Evolutionary conservation across 768 basidiomycete species (phyloP).

Genomic region (Agaricus blazei): DNA sequence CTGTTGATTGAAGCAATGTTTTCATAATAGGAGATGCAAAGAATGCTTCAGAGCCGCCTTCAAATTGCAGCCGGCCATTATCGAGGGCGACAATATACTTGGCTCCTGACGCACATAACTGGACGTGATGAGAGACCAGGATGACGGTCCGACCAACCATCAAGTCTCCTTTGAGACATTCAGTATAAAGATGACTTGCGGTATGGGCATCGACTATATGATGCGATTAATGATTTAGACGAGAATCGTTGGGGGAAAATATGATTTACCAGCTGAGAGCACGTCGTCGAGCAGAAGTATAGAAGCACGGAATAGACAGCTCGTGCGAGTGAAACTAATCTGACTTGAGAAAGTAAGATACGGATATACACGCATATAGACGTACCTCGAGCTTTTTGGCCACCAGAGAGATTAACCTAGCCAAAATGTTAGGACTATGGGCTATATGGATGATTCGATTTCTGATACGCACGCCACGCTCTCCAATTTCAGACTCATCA

Average conservation of each 20-base stretch:
- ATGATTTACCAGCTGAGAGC: constrained; percentile 40
- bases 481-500: constrained; percentile 84
- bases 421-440: neutral
- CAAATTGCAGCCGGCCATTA: constrained; percentile 73
- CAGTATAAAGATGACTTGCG: constrained; percentile 78
- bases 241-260: neutral
- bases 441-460: neutral
- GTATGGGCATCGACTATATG: constrained; percentile 83
- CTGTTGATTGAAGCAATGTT: constrained; percentile 58
- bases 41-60: constrained; percentile 64
- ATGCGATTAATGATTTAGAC: neutral
- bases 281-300: constrained; percentile 84
- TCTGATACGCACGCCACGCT: constrained; percentile 57
- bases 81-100: constrained; percentile 80
- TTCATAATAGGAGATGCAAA: constrained; percentile 59
- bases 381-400: constrained; percentile 63
- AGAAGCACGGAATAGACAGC: constrained; percentile 89
- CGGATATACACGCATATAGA: constrained; percentile 28
- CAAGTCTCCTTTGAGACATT: constrained; percentile 82
- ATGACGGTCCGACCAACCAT: constrained; percentile 80
- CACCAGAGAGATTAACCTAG: constrained; percentile 50
- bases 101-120: constrained; percentile 78
- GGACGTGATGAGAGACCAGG: constrained; percentile 93
- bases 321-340: constrained; percentile 45
- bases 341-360: constrained; percentile 27